phyloP scores from a whole-genome alignment of 257 asterid genomes.

The Fraxinus excelsior region DNA sequence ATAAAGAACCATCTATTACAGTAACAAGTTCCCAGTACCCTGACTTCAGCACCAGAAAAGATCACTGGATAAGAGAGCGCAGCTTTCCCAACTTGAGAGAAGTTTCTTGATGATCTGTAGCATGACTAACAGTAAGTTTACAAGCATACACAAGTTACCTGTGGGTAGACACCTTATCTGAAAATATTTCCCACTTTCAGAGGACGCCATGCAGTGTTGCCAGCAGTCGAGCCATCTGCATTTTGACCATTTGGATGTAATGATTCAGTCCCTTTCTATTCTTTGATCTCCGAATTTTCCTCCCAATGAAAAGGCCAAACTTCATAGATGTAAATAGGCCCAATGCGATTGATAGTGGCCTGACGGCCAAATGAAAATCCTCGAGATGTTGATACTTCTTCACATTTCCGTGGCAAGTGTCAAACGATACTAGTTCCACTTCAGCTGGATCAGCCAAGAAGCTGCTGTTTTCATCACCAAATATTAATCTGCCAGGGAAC shows the following conservation, averaged over 20 bases:
- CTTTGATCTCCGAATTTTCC: slow-evolving; percentile 22
- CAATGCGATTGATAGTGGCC: slow-evolving; percentile 46
- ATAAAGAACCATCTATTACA: background rate
- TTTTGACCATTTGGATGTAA: background rate
- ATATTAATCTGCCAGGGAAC: slow-evolving; percentile 51
- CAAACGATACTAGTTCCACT: slow-evolving; percentile 51
- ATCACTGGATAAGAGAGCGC: background rate
- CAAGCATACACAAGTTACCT: background rate
- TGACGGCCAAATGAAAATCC: slow-evolving; percentile 66
- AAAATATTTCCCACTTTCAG: slow-evolving; percentile 25
- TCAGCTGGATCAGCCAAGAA: slow-evolving; percentile 65
- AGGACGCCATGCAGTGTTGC: slow-evolving; percentile 27
- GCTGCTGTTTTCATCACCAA: slow-evolving; percentile 29
- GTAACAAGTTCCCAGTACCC: background rate
- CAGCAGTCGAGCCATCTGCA: slow-evolving; percentile 24
- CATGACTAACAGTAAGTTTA: background rate
- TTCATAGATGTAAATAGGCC: slow-evolving; percentile 40
- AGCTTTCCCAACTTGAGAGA: background rate
- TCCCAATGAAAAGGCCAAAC: slow-evolving; percentile 49
- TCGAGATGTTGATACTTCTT: slow-evolving; percentile 59
- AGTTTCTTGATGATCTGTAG: background rate
- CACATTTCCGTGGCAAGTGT: slow-evolving; percentile 46
- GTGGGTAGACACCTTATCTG: background rate
- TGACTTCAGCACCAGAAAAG: background rate
- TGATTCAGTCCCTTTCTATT: slow-evolving; percentile 16